A percentile compares a stretch with the other conserved stretches of the same genome.
phyloP scores from a whole-genome alignment of 371 early-diverging fungal genomes.

The Circinella minor region DNA sequence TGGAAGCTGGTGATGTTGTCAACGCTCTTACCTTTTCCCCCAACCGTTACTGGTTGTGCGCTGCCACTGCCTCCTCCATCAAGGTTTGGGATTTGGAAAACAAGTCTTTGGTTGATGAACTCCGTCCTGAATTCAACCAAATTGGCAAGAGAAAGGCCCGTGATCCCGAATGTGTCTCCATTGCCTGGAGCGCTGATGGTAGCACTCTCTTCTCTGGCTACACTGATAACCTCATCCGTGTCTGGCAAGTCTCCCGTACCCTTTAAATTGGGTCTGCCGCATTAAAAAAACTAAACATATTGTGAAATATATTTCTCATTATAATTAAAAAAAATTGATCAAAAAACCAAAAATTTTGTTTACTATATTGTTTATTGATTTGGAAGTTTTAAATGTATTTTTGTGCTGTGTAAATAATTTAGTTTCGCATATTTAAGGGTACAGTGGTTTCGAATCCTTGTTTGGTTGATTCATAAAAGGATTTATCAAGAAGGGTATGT shows the following conservation, averaged over 20 bases:
- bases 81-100: slow-evolving; percentile 99
- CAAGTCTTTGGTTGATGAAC: slow-evolving; percentile 96
- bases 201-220: slow-evolving; percentile 98
- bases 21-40: slow-evolving; percentile 98
- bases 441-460: neutral
- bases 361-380: neutral
- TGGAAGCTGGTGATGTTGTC: slow-evolving; percentile 95
- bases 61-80: slow-evolving; percentile 96
- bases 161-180: slow-evolving; percentile 89
- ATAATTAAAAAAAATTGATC: slow-evolving; percentile 9
- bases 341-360: neutral
- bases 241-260: slow-evolving; percentile 88
- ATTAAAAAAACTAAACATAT: neutral
- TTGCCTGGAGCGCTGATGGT: slow-evolving; percentile 98
- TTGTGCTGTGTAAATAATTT: neutral
- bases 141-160: slow-evolving; percentile 72
- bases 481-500: slow-evolving; percentile 4
- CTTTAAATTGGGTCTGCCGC: slow-evolving; percentile 31
- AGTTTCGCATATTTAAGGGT: neutral
- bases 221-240: slow-evolving; percentile 95
- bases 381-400: neutral
- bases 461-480: slow-evolving; percentile 9
- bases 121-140: slow-evolving; percentile 87
- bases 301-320: slow-evolving; percentile 1
- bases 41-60: slow-evolving; percentile 99